Conservation (phyloP, 228 moss, liverwort and hornwort species). For the Sphagnum magellanicum region DNA sequence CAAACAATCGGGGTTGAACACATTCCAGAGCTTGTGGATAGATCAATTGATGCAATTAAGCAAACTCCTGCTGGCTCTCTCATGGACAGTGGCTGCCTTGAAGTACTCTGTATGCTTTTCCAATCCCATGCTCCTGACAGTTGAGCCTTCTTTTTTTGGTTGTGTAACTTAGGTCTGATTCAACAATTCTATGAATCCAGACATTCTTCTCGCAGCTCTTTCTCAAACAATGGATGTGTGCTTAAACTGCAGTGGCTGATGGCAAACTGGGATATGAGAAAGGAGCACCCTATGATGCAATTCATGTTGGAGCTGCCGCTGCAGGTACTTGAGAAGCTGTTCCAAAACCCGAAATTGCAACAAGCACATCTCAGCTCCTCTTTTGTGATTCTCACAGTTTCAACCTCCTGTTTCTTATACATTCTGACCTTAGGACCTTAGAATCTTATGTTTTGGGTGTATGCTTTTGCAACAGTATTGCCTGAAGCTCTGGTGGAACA, state of each 20-base stretch:
- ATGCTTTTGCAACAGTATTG: conserved; percentile 17
- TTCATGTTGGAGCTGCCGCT: conserved; percentile 96
- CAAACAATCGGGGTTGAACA: conserved; percentile 81
- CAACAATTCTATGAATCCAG: no score
- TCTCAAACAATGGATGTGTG: no score
- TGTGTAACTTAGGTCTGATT: no score
- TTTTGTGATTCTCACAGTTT: no score
- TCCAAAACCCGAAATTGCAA: no score
- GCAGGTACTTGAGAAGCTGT: conserved; percentile 35
- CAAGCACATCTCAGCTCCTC: no score
- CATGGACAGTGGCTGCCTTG: conserved; percentile 43
- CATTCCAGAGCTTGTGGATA: conserved; percentile 78
- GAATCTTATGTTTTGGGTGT: no score
- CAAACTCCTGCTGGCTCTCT: conserved; percentile 68
- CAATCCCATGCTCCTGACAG: no score
- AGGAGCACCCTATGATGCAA: conserved; percentile 91
- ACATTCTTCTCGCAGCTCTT: no score
- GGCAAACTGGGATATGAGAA: conserved; percentile 84
- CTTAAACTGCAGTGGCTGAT: conserved; percentile 60
- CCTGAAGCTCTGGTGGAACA: conserved; percentile 50
- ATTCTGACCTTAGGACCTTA: no score
- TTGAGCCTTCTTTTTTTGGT: no score
- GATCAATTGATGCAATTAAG: conserved; percentile 75
- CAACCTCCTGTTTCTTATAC: no score
- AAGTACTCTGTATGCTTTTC: conserved; percentile 1